A percentile compares a stretch with the other conserved stretches of the same genome.
Evolutionary conservation across 1,284 basidiomycete species (phyloP).

Genomic region (Heterobasidion occidentale): DNA sequence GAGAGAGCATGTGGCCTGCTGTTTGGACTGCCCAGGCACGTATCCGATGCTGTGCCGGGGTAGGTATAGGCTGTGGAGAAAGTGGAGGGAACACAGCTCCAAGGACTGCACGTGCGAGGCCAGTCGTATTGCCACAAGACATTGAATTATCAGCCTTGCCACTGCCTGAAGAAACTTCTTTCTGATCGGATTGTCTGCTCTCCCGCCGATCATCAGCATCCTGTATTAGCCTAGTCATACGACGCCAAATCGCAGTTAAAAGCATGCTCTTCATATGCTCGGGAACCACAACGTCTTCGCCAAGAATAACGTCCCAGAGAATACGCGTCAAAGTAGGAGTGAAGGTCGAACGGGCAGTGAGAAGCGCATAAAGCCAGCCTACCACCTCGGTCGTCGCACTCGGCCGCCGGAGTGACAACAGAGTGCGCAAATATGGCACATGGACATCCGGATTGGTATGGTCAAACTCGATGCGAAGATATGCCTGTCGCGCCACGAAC

Average conservation of each 20-base stretch:
- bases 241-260: constrained; percentile 5
- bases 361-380: constrained; percentile 9
- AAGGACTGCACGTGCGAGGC: not conserved
- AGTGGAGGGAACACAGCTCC: not conserved
- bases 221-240: not conserved
- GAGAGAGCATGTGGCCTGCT: constrained; percentile 11
- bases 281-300: not conserved
- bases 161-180: not conserved
- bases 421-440: constrained; percentile 15
- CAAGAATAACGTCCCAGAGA: constrained; percentile 20
- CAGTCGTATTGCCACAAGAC: not conserved
- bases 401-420: constrained; percentile 9
- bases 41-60: constrained; percentile 4
- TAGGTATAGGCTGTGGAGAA: not conserved
- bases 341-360: constrained; percentile 8
- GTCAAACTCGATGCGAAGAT: constrained; percentile 7
- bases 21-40: constrained; percentile 12
- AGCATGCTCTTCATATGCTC: not conserved
- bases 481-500: constrained; percentile 17
- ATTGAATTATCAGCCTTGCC: not conserved
- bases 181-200: not conserved
- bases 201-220: not conserved
- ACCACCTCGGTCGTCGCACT: constrained; percentile 6
- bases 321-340: constrained; percentile 18
- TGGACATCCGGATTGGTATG: constrained; percentile 14